A percentile compares a stretch with the other conserved stretches of the same genome.
Conservation (phyloP, 2,329 filamentous ascomycete species). For the Magnaporthales sp. region DNA sequence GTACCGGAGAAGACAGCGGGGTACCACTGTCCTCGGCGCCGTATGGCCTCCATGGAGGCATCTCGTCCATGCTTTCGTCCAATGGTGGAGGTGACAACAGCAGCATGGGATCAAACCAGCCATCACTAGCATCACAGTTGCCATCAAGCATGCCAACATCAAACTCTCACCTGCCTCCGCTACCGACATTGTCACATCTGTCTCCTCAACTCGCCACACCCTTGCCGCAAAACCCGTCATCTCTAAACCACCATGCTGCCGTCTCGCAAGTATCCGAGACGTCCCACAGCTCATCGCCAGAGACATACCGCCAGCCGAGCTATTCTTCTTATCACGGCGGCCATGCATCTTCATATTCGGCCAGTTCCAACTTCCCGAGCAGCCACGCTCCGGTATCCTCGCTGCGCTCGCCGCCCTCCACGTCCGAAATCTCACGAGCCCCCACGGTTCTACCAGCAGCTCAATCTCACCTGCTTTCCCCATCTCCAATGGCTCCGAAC, state of each 20-base stretch:
- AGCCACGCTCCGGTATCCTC: not conserved
- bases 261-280: slow-evolving; percentile 1
- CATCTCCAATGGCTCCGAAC: not conserved
- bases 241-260: not conserved
- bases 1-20: not conserved
- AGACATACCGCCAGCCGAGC: not conserved
- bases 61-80: not conserved
- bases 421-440: not conserved
- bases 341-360: not conserved
- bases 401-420: not conserved
- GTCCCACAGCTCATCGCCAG: not conserved
- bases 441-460: not conserved
- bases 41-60: not conserved
- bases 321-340: not conserved
- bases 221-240: not conserved
- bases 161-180: not conserved
- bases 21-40: not conserved
- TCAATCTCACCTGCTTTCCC: not conserved
- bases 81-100: not conserved
- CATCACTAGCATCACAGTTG: not conserved
- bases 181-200: not conserved
- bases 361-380: not conserved
- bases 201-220: not conserved
- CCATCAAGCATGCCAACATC: not conserved
- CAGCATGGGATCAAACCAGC: not conserved